Conservation (phyloP, 148 eudicot genomes). For the Pouteria glomerata region DNA sequence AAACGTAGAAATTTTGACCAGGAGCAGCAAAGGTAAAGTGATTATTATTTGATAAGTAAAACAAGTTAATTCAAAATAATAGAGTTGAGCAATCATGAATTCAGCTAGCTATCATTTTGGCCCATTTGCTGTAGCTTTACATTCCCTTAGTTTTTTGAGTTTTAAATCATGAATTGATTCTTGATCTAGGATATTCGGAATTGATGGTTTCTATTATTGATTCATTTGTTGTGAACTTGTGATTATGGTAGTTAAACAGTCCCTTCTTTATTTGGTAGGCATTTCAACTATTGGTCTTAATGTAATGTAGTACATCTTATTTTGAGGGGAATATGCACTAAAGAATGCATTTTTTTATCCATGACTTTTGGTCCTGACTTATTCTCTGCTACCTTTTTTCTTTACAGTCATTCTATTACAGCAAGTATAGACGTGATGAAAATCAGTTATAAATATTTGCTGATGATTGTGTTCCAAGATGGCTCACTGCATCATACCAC, state of each 20-base stretch:
- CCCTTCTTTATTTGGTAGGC: background rate
- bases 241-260: background rate
- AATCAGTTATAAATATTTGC: conserved; percentile 95
- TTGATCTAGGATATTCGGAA: too few relatives aligned
- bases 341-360: background rate
- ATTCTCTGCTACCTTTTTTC: conserved; percentile 4
- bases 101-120: background rate
- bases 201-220: too few relatives aligned
- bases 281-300: background rate
- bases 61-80: too few relatives aligned
- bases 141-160: too few relatives aligned
- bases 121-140: background rate
- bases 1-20: too few relatives aligned
- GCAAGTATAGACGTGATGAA: conserved; percentile 97
- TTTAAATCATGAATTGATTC: too few relatives aligned
- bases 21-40: too few relatives aligned
- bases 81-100: too few relatives aligned
- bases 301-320: background rate
- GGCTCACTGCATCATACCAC: conserved; percentile 91
- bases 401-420: conserved; percentile 90
- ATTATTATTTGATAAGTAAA: too few relatives aligned
- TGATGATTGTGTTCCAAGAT: conserved; percentile 92
- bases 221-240: too few relatives aligned
- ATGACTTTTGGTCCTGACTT: conserved; percentile 8
- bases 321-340: background rate